Conservation (phyloP, 768 basidiomycete species). For the Psilocybe tampanensis region DNA sequence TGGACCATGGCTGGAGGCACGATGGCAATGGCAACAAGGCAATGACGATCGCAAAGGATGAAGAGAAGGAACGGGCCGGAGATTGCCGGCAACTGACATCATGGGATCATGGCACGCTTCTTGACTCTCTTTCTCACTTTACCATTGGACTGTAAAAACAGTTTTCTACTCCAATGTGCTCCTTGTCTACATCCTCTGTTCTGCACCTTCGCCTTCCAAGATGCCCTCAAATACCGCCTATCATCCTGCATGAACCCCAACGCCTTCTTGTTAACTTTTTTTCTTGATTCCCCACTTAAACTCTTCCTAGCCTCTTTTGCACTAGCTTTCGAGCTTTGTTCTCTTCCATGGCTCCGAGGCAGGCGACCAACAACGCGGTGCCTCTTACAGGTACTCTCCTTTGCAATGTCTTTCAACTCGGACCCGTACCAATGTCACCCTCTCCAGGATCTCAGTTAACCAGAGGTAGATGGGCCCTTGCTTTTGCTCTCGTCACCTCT, state of each 20-base stretch:
- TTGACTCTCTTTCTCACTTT: background rate
- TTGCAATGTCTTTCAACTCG: background rate
- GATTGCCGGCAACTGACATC: slow-evolving; percentile 12
- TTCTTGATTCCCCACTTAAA: background rate
- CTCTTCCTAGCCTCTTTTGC: background rate
- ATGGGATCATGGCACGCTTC: background rate
- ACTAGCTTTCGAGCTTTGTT: background rate
- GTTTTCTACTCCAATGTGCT: slow-evolving; percentile 2
- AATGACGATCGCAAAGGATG: no score
- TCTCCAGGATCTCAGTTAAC: slow-evolving; percentile 43
- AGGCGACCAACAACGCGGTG: background rate
- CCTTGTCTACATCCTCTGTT: background rate
- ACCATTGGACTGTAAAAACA: slow-evolving; percentile 15
- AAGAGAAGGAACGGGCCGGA: slow-evolving; percentile 15
- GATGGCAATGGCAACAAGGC: background rate
- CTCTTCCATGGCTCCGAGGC: background rate
- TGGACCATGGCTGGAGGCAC: slow-evolving; percentile 15
- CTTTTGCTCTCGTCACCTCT: slow-evolving; percentile 71
- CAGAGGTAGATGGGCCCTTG: slow-evolving; percentile 51
- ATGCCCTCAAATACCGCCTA: slow-evolving; percentile 7
- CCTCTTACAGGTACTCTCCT: slow-evolving; percentile 20
- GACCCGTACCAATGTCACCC: background rate
- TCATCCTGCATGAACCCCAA: background rate
- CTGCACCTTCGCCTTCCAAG: background rate
- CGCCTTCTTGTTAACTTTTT: background rate